phyloP scores from a whole-genome alignment of 2,329 filamentous ascomycete species.

The Claviceps cyperi region DNA sequence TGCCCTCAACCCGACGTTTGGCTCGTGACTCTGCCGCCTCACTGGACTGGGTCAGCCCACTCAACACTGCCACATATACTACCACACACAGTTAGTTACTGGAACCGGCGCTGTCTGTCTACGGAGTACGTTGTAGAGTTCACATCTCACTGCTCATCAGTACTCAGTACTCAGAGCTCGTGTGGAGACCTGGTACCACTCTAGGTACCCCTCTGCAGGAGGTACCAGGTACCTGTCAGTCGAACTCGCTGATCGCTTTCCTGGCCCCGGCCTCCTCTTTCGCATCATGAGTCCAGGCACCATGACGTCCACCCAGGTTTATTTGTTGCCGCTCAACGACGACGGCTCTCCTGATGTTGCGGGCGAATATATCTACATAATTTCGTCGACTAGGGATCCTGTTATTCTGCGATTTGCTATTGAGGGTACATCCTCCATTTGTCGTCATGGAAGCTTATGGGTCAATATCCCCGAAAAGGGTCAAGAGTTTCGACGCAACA shows the following conservation, averaged over 20 bases:
- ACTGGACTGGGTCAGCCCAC: neutral
- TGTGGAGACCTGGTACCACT: constrained; percentile 1
- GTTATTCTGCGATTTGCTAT: constrained; percentile 79
- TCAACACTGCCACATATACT: neutral
- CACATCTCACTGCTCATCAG: neutral
- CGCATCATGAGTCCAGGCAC: constrained; percentile 42
- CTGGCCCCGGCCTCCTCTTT: constrained; percentile 14
- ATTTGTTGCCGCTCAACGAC: constrained; percentile 82
- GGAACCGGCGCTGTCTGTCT: too few species aligned
- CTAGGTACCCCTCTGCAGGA: too few species aligned
- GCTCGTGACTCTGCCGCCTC: neutral
- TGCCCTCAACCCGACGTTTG: neutral
- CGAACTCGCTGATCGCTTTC: constrained; percentile 2
- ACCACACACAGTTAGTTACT: too few species aligned
- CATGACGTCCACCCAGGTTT: constrained; percentile 58
- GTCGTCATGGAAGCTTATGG: constrained; percentile 87
- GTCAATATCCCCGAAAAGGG: constrained; percentile 80
- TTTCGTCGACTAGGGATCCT: constrained; percentile 56
- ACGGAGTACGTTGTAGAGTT: neutral
- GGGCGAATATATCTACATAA: constrained; percentile 83
- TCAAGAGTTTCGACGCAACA: constrained; percentile 58
- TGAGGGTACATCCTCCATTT: constrained; percentile 90
- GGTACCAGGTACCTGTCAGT: neutral
- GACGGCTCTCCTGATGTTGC: constrained; percentile 81
- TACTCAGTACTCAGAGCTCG: neutral